Percentiles rank a stretch among this genome's conserved stretches.
Conservation (phyloP, 148 eudicot genomes). For the Agrostemma githago region DNA sequence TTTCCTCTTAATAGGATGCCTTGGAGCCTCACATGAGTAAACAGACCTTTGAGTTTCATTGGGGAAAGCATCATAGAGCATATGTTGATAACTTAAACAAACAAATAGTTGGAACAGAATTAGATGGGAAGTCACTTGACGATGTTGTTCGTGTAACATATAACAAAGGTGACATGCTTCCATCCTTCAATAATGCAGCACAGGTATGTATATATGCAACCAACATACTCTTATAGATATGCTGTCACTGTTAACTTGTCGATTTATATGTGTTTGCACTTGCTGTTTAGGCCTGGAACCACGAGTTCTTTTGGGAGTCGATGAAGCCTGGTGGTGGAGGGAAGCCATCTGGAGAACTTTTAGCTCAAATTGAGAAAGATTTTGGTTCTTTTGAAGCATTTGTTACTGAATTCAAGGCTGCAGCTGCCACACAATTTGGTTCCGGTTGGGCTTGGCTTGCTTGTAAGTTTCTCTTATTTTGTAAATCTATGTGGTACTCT, state of each 20-base stretch:
- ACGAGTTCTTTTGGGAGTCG: slow-evolving; percentile 91
- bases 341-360: slow-evolving; percentile 80
- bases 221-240: neutral
- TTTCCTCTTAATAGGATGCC: slow-evolving; percentile 42
- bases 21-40: slow-evolving; percentile 90
- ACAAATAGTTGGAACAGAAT: slow-evolving; percentile 81
- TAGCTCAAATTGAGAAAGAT: slow-evolving; percentile 67
- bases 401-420: slow-evolving; percentile 66
- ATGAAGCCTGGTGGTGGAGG: slow-evolving; percentile 97
- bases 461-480: slow-evolving; percentile 42
- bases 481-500: neutral
- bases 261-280: neutral
- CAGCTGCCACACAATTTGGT: slow-evolving; percentile 91
- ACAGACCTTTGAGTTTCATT: slow-evolving; percentile 69
- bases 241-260: neutral
- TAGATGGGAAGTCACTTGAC: slow-evolving; percentile 60
- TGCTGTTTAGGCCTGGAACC: slow-evolving; percentile 70
- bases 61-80: slow-evolving; percentile 85
- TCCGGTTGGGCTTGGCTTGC: slow-evolving; percentile 99
- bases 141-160: slow-evolving; percentile 52
- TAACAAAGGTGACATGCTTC: slow-evolving; percentile 78
- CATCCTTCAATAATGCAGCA: slow-evolving; percentile 93
- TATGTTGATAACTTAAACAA: slow-evolving; percentile 91
- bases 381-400: slow-evolving; percentile 85
- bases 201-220: slow-evolving; percentile 46